Base-by-base conservation (phyloP, 1,284 basidiomycete species). In the Moesziomyces sp. region DNA sequence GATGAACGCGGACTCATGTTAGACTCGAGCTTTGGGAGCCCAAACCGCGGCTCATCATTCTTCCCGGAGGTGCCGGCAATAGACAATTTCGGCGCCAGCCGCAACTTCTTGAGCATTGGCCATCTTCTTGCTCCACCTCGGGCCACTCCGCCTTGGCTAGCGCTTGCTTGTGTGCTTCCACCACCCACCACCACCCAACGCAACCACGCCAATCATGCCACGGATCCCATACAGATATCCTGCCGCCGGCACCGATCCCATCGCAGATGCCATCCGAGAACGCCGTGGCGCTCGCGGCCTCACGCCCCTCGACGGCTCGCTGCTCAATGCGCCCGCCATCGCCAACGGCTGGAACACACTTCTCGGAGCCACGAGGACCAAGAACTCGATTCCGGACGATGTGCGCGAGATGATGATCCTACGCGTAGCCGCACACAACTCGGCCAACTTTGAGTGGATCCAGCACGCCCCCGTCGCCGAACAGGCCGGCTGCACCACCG, bases 381-480 rank as follows among this genome's bases (percentile, higher is more conserved):
- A 80, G 52, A 85, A 82, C 57, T 82, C 82, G 51, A 75, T 86
- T 30, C 83, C 82, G 0, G 85, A 83, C 46, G 86, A 86, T 63
- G 74, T 86, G 16, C 67, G 86, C 28, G 86, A 86, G 68, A 76
- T 86, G 53, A 84, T 86, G 80, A 86, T 86, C 61, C 77, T 86
- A 4, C 83, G 86, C 16, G 85, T 86, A 3, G 86, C 86, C 1
- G 85, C 83, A 0, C 82, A 84, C 56, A 86, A 86, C 64, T 76
- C 77, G 26, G 86, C 86, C 24, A 79, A 83, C 21, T 86, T 85
- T 58, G 86, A 86, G 65, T 86, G 86, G 86, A 83, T 86, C 54
- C 85, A 84, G 44, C 84, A 84, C 56, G 84, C 82, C n/a, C 79
- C 78, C 49, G 82, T 86, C 47, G 85, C 81, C 2, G 54, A 62